Percentiles rank a stretch among this genome's conserved stretches.
Conservation (phyloP, 1,139 yeast genomes). For the Taphrina confusa region DNA sequence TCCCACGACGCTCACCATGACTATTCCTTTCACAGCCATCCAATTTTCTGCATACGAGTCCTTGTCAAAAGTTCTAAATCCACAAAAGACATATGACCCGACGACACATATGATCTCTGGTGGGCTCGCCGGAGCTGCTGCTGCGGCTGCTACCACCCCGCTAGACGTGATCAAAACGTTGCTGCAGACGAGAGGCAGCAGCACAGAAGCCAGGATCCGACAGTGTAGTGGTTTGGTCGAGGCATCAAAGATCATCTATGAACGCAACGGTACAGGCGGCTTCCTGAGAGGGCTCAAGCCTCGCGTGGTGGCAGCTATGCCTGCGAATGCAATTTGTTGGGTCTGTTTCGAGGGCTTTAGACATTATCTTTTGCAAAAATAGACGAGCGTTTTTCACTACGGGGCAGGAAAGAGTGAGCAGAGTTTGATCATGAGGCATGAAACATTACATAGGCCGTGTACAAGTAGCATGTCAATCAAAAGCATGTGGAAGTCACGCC, state of each 20-base stretch:
- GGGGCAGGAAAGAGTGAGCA: too few relatives aligned
- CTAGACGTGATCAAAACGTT: slow-evolving; percentile 92
- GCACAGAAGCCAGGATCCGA: slow-evolving; percentile 52
- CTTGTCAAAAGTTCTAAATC: slow-evolving; percentile 73
- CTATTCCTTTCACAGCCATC: slow-evolving; percentile 92
- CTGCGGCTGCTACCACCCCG: slow-evolving; percentile 96
- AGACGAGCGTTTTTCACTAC: not conserved
- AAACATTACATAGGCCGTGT: not conserved
- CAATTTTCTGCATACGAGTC: slow-evolving; percentile 94
- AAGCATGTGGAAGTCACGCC: too few relatives aligned
- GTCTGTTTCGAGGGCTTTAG: slow-evolving; percentile 72
- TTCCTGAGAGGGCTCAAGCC: slow-evolving; percentile 87
- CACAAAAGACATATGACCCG: slow-evolving; percentile 79
- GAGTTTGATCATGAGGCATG: not conserved
- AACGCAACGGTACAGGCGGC: slow-evolving; percentile 66
- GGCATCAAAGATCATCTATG: slow-evolving; percentile 70
- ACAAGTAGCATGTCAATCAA: slow-evolving; percentile 12
- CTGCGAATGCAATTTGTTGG: slow-evolving; percentile 97
- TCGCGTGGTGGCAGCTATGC: slow-evolving; percentile 88
- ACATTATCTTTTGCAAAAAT: slow-evolving; percentile 23
- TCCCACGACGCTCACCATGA: slow-evolving; percentile 91
- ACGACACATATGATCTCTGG: slow-evolving; percentile 90
- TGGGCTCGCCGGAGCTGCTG: slow-evolving; percentile 92
- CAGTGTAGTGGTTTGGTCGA: slow-evolving; percentile 66
- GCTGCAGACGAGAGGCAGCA: slow-evolving; percentile 68